phyloP scores from a whole-genome alignment of 805 yeast genomes.

The Lipomyces mesembrius region DNA sequence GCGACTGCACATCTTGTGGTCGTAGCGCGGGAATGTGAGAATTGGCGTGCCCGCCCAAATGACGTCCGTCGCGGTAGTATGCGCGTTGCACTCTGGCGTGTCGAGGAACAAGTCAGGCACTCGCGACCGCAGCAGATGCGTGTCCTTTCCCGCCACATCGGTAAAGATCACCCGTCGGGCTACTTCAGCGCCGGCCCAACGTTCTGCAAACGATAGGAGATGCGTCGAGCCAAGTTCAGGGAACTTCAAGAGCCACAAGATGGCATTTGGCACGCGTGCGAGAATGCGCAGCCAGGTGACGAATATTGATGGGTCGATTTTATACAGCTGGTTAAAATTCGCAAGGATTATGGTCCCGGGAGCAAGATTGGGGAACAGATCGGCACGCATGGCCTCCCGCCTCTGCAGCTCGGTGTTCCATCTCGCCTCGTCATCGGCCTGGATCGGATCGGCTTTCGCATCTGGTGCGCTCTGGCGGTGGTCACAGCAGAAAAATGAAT shows the following conservation, averaged over 20 bases:
- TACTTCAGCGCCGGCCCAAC: constrained; percentile 41
- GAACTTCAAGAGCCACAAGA: constrained; percentile 45
- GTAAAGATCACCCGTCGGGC: constrained; percentile 43
- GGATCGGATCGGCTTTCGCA: not conserved
- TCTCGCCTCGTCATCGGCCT: constrained; percentile 11
- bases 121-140: constrained; percentile 44
- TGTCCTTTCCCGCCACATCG: constrained; percentile 45
- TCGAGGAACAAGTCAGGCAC: constrained; percentile 45
- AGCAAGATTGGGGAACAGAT: constrained; percentile 42
- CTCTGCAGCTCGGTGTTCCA: constrained; percentile 40
- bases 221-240: constrained; percentile 42
- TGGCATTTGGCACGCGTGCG: constrained; percentile 41
- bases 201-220: constrained; percentile 39
- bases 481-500: constrained; percentile 46
- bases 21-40: constrained; percentile 43
- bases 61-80: constrained; percentile 47
- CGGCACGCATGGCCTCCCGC: constrained; percentile 37
- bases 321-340: constrained; percentile 46
- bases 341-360: constrained; percentile 42
- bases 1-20: constrained; percentile 44
- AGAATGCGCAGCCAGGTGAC: constrained; percentile 43
- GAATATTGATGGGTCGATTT: constrained; percentile 44
- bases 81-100: constrained; percentile 48
- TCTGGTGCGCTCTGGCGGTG: constrained; percentile 45
- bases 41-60: constrained; percentile 46